Evolutionary conservation across 768 basidiomycete genomes (phyloP).

Genomic region (Suillus sp.): DNA sequence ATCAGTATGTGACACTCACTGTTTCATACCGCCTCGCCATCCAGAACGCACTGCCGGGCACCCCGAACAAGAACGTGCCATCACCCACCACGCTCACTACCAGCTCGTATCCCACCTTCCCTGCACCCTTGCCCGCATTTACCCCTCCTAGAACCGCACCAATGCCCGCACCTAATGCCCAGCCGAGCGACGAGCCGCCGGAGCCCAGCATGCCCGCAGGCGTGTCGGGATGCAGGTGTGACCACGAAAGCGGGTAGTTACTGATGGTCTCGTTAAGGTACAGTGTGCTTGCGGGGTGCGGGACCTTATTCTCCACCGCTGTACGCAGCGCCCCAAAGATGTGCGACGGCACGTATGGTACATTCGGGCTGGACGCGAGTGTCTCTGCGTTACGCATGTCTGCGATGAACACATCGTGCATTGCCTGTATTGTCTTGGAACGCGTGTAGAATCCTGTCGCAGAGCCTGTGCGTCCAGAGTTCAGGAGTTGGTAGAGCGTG

Average conservation of each 20-base stretch:
- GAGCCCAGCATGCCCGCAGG: conserved; percentile 56
- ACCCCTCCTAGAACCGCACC: conserved; percentile 54
- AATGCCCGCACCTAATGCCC: conserved; percentile 65
- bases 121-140: conserved; percentile 23
- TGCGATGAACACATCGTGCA: conserved; percentile 31
- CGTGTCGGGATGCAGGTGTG: conserved; percentile 53
- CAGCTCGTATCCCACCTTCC: conserved; percentile 47
- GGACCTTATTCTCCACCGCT: conserved; percentile 30
- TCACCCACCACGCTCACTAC: conserved; percentile 66
- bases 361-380: conserved; percentile 21
- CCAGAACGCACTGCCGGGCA: conserved; percentile 70
- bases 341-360: conserved; percentile 44
- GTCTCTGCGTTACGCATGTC: conserved; percentile 36
- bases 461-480: conserved; percentile 24
- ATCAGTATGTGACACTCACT: conserved; percentile 38
- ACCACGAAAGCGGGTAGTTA: conserved; percentile 56
- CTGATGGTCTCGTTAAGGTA: conserved; percentile 67
- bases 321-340: conserved; percentile 51
- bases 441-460: conserved; percentile 18
- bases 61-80: conserved; percentile 67
- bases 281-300: conserved; percentile 32
- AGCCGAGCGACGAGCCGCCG: conserved; percentile 69
- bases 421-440: conserved; percentile 20
- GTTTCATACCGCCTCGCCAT: conserved; percentile 70
- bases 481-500: conserved; percentile 51